phyloP scores from a whole-genome alignment of 2,329 filamentous ascomycete genomes.

The Stagonosporopsis vannaccii region DNA sequence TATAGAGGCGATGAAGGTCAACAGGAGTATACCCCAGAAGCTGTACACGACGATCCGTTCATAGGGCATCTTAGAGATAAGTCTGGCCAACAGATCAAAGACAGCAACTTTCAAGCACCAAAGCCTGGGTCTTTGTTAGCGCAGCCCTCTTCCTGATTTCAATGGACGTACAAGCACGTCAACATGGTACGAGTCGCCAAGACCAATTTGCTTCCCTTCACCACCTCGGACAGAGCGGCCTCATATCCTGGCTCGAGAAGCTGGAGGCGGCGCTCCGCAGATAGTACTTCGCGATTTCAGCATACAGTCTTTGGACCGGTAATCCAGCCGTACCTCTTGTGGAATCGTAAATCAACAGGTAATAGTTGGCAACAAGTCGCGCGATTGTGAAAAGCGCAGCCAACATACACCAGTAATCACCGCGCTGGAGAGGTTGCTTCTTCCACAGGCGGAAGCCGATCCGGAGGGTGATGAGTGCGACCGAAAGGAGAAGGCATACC shows the following conservation, averaged over 20 bases:
- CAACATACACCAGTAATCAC: constrained; percentile 28
- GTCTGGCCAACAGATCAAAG: constrained; percentile 22
- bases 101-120: constrained; percentile 31
- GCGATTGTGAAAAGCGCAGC: constrained; percentile 21
- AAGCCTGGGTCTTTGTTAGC: constrained; percentile 13
- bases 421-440: constrained; percentile 21
- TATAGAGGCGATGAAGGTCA: constrained; percentile 26
- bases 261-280: constrained; percentile 10
- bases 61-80: constrained; percentile 28
- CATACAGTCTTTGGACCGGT: neutral
- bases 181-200: constrained; percentile 25
- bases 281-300: constrained; percentile 15
- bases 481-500: constrained; percentile 25
- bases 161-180: constrained; percentile 21
- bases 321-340: constrained; percentile 20
- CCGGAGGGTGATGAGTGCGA: constrained; percentile 21
- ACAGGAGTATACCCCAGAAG: constrained; percentile 14
- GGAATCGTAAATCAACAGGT: constrained; percentile 24
- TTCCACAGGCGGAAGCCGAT: constrained; percentile 20
- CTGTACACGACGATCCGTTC: constrained; percentile 20
- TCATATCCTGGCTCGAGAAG: constrained; percentile 14
- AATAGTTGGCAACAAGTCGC: constrained; percentile 23
- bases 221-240: neutral
- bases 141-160: neutral
- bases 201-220: constrained; percentile 25